phyloP scores from a whole-genome alignment of 192 early-diverging fungal genomes.

The Coemansia sp. region DNA sequence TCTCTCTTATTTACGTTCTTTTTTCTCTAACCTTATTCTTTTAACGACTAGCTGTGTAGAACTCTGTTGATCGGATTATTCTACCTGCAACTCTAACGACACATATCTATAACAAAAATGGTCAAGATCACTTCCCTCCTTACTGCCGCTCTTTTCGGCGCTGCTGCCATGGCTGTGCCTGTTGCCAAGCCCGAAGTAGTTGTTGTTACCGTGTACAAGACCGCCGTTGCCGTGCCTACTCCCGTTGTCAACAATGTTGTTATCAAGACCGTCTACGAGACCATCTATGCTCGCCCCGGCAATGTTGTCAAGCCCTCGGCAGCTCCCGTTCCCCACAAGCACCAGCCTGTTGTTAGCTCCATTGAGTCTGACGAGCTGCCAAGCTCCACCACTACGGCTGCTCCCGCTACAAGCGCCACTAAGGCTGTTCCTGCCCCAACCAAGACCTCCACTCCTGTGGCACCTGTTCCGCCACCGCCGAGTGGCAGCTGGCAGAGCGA shows the following conservation, averaged over 20 bases:
- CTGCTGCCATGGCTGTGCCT: slow-evolving; percentile 30
- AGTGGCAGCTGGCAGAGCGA: slow-evolving; percentile 19
- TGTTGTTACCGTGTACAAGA: slow-evolving; percentile 7
- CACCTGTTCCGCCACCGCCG: background rate
- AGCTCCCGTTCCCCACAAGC: background rate
- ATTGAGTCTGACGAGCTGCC: background rate
- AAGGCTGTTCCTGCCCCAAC: background rate
- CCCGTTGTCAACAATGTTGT: slow-evolving; percentile 11
- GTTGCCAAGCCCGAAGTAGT: slow-evolving; percentile 10
- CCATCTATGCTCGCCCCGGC: background rate
- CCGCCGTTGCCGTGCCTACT: background rate
- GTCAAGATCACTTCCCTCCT: slow-evolving; percentile 38
- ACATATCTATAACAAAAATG: slow-evolving; percentile 12
- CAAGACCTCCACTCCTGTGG: background rate
- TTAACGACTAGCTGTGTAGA: slow-evolving; percentile 14
- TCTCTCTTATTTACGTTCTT: background rate
- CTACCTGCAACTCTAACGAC: background rate
- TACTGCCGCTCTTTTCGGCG: slow-evolving; percentile 29
- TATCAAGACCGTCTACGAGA: slow-evolving; percentile 19
- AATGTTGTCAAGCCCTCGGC: background rate
- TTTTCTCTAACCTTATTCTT: slow-evolving; percentile 3
- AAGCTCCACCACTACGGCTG: background rate
- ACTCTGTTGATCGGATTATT: slow-evolving; percentile 40
- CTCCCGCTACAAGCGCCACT: background rate
- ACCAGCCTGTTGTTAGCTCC: background rate